Evolutionary conservation across 768 basidiomycete species (phyloP), one percentile per base, ranked within the genome.

Genomic region (Gautieria morchelliformis): DNA sequence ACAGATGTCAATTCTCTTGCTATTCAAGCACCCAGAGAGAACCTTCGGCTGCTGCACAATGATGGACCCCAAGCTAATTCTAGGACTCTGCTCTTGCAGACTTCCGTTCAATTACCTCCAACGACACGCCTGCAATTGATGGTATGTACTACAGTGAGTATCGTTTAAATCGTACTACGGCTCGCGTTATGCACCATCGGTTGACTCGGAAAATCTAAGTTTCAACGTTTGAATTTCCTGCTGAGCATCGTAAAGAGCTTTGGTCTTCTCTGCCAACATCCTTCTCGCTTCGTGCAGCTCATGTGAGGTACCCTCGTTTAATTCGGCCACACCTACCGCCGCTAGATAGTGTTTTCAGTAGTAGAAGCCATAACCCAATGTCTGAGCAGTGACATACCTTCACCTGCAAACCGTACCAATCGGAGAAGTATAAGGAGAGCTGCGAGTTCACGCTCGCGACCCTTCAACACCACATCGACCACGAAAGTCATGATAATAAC

Each of bases 401-500:
- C 52, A 40, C 20, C 24, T 32, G 32, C 78, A 33, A 92, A 72
- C 24, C 89, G 77, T 89, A 90, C 90, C 14, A 92, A 68, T 68
- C 89, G 89, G 30, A 92, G 71, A 19, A 86, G 71, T 42, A 92
- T 75, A 35, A 92, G 77, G 24, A 92, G 70, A 6, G 76, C 79
- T 1, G 83, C 85, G 20, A 91, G 75, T 63, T 92, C 87, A 59
- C 81, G 72, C 65, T 87, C 85, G 53, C 71, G 76, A 2, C 89
- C 89, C 63, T 76, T 78, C 14, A 92, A 72, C 9, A 78, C 75
- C 7, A 85, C 74, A 67, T 92, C 90, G 33, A 91, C 75, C 6
- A 83, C 69, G 66, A 91, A 89, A 0, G 89, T 91, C 7, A 78
- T 76, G 58, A 89, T 17, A 64, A 92, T 83, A 59, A 92, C 77